Conservation (phyloP, 345 rosid species). For the Bruguiera parviflora region DNA sequence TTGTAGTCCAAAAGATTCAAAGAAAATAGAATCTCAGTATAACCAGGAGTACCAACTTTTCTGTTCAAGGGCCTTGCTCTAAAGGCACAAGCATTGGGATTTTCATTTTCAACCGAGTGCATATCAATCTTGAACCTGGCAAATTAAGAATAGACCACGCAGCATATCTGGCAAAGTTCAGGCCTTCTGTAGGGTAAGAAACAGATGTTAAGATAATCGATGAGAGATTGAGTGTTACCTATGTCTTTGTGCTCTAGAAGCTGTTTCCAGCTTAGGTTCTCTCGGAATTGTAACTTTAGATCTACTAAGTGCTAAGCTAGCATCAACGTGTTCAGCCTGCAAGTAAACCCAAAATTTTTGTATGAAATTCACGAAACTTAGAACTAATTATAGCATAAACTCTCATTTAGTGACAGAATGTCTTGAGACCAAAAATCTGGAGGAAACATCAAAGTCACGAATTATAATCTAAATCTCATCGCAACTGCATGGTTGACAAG, state of each 20-base stretch:
- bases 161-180: not conserved
- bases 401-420: not conserved
- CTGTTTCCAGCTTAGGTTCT: conserved; percentile 59
- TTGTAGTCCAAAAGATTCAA: too few species aligned
- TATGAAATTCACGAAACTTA: not conserved
- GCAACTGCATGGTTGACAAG: not conserved
- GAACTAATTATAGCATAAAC: not conserved
- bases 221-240: conserved; percentile 27
- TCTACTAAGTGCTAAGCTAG: conserved; percentile 14
- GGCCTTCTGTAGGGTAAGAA: not conserved
- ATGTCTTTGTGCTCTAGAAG: conserved; percentile 45
- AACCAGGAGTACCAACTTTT: conserved; percentile 39
- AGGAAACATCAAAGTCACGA: too few species aligned
- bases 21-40: too few species aligned
- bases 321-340: conserved; percentile 30
- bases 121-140: conserved; percentile 39
- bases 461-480: not conserved
- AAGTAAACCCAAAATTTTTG: conserved; percentile 12
- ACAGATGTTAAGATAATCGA: not conserved
- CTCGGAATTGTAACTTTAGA: conserved; percentile 48
- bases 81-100: conserved; percentile 25
- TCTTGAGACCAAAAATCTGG: not conserved
- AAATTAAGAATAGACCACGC: conserved; percentile 17
- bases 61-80: conserved; percentile 44
- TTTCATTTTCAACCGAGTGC: conserved; percentile 27